Conservation (phyloP, 2,329 filamentous ascomycete species). For the Botryosphaeria dothidea region DNA sequence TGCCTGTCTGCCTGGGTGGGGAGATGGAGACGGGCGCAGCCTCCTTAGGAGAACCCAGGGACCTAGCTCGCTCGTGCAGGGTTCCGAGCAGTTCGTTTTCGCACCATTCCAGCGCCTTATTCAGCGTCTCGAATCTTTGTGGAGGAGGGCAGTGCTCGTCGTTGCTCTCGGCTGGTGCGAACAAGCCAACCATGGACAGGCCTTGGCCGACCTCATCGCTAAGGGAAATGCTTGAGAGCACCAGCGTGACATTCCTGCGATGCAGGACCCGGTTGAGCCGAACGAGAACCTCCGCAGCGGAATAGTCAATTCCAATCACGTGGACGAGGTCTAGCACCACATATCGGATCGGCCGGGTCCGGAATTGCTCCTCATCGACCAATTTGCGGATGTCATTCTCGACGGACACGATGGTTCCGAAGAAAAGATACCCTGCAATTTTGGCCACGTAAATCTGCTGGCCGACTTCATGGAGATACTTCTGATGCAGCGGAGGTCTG, state of each 20-base stretch:
- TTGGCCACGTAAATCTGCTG: conserved; percentile 90
- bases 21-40: conserved; percentile 38
- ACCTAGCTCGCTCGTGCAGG: conserved; percentile 44
- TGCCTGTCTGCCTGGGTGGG: conserved; percentile 23
- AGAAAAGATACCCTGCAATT: conserved; percentile 93
- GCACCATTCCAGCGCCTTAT: conserved; percentile 89
- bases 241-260: conserved; percentile 74
- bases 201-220: conserved; percentile 74
- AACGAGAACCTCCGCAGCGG: conserved; percentile 91
- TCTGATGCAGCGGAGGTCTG: conserved; percentile 83
- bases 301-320: conserved; percentile 93
- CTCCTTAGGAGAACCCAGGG: conserved; percentile 44
- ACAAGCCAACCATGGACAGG: conserved; percentile 81
- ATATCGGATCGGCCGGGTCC: conserved; percentile 78
- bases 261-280: conserved; percentile 83
- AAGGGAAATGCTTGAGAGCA: conserved; percentile 79
- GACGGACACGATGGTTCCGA: conserved; percentile 94
- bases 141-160: conserved; percentile 56
- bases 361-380: conserved; percentile 80
- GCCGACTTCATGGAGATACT: conserved; percentile 82
- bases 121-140: conserved; percentile 81
- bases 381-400: conserved; percentile 83
- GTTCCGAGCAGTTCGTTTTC: conserved; percentile 87
- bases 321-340: conserved; percentile 85
- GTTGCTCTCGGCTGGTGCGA: conserved; percentile 64